Conservation (phyloP, 805 yeast genomes). For the Wickerhamomyces mucosus region DNA sequence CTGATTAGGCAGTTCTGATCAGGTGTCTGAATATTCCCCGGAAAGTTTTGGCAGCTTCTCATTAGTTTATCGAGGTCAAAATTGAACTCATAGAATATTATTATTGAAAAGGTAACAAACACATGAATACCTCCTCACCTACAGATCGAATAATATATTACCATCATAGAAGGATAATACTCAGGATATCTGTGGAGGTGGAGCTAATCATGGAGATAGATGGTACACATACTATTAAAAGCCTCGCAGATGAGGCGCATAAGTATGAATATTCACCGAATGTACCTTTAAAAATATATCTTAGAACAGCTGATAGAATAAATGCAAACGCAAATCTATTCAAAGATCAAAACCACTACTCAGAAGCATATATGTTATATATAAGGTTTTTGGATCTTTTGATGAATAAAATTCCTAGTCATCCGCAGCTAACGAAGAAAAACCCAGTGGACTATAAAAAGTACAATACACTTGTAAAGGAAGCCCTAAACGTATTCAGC, state of each 20-base stretch:
- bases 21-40: too few species aligned
- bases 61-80: too few species aligned
- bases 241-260: constrained; percentile 38
- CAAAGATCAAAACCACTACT: constrained; percentile 30
- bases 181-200: too few species aligned
- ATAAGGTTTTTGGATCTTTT: constrained; percentile 50
- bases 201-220: background rate
- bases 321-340: constrained; percentile 33
- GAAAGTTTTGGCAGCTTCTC: too few species aligned
- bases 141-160: too few species aligned
- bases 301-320: constrained; percentile 42
- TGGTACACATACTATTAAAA: constrained; percentile 13
- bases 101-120: too few species aligned
- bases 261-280: constrained; percentile 42
- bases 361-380: constrained; percentile 47
- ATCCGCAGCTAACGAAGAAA: constrained; percentile 30
- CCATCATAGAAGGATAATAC: too few species aligned
- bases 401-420: constrained; percentile 34
- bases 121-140: too few species aligned
- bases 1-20: too few species aligned
- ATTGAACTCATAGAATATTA: too few species aligned
- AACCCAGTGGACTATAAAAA: constrained; percentile 11
- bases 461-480: constrained; percentile 12
- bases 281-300: constrained; percentile 44
- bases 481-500: constrained; percentile 14